Evolutionary conservation across 2,329 filamentous ascomycete genomes (phyloP).

Genomic region (Pseudogymnoascus sp.): DNA sequence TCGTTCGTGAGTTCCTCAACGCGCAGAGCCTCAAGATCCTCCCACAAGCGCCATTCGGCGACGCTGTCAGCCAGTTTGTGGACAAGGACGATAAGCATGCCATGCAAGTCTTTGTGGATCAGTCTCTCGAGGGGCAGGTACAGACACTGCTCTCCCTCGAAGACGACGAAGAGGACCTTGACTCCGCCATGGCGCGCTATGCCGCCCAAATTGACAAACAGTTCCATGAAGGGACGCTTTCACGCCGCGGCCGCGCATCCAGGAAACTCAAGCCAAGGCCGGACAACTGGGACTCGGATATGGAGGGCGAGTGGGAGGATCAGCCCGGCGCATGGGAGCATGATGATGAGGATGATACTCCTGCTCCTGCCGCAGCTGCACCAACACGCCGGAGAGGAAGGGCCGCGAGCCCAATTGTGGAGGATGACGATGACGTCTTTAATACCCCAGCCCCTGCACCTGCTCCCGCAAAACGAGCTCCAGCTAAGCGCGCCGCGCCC

Average conservation of each 20-base stretch:
- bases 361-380: conserved; percentile 25
- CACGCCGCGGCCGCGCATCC: conserved; percentile 27
- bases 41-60: conserved; percentile 84
- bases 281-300: conserved; percentile 77
- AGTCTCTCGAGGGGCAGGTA: conserved; percentile 62
- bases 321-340: conserved; percentile 57
- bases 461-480: conserved; percentile 31
- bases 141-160: conserved; percentile 60
- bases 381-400: conserved; percentile 23
- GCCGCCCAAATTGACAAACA: conserved; percentile 61
- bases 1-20: conserved; percentile 80
- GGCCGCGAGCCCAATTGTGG: conserved; percentile 36
- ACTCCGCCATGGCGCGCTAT: conserved; percentile 65
- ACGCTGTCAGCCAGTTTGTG: conserved; percentile 87
- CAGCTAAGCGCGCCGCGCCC: conserved; percentile 28
- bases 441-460: conserved; percentile 30
- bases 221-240: conserved; percentile 55
- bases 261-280: conserved; percentile 68
- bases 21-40: conserved; percentile 88
- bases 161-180: conserved; percentile 62
- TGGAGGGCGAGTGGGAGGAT: conserved; percentile 80
- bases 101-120: conserved; percentile 72
- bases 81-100: conserved; percentile 92
- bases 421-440: conserved; percentile 45
- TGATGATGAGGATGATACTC: conserved; percentile 38